phyloP scores from a whole-genome alignment of 129 eudicot species.

The Helianthus tuberosus region DNA sequence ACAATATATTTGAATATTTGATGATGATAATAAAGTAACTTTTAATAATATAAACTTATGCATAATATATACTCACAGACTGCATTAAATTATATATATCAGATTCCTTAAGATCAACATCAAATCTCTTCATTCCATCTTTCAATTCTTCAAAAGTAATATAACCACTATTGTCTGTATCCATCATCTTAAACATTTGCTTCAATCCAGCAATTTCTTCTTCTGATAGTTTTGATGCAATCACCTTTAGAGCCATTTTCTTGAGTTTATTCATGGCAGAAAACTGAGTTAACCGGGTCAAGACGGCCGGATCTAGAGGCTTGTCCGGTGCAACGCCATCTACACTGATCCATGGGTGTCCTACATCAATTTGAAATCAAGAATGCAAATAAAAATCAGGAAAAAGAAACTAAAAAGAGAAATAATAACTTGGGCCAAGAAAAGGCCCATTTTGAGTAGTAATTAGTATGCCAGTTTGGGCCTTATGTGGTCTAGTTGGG shows the following conservation, averaged over 20 bases:
- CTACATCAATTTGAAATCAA: constrained; percentile 32
- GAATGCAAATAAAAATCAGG: constrained; percentile 9
- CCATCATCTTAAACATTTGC: constrained; percentile 65
- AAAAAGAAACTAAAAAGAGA: background rate
- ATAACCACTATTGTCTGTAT: constrained; percentile 66
- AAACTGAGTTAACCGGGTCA: constrained; percentile 71
- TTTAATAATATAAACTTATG: background rate
- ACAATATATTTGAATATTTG: constrained; percentile 7
- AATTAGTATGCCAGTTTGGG: too few relatives aligned
- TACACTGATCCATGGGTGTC: constrained; percentile 73
- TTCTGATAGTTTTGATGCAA: constrained; percentile 66
- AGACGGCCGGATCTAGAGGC: constrained; percentile 83
- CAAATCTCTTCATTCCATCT: constrained; percentile 58
- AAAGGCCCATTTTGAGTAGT: too few relatives aligned
- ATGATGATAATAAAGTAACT: background rate
- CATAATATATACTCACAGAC: constrained; percentile 47
- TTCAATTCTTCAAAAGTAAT: constrained; percentile 72
- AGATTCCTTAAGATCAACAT: constrained; percentile 67
- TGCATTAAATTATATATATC: constrained; percentile 55
- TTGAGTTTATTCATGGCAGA: constrained; percentile 84
- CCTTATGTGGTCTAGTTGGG: too few relatives aligned
- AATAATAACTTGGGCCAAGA: too few relatives aligned
- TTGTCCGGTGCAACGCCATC: constrained; percentile 86
- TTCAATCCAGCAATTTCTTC: constrained; percentile 74
- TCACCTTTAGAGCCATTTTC: constrained; percentile 88